Conservation (phyloP, 2,329 filamentous ascomycete genomes). For the Neonectria punicea region DNA sequence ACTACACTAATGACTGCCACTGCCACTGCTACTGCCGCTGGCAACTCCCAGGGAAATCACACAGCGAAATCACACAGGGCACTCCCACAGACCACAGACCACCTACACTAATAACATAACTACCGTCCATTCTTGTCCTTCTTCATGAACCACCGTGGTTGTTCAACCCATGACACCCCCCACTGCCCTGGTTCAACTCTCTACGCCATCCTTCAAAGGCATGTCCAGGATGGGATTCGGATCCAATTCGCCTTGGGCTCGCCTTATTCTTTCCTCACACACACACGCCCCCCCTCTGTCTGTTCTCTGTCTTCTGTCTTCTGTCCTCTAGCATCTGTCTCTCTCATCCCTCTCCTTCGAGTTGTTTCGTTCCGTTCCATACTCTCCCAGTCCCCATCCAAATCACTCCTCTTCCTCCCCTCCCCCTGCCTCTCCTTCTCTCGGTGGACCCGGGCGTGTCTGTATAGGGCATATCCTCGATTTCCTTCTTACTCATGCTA, state of each 20-base stretch:
- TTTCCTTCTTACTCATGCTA: slow-evolving; percentile 35
- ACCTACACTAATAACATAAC: slow-evolving; percentile 12
- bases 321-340: slow-evolving; percentile 3
- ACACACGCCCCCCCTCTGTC: slow-evolving; percentile 20
- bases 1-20: background rate
- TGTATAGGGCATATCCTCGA: slow-evolving; percentile 27
- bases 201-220: slow-evolving; percentile 6
- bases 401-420: slow-evolving; percentile 36
- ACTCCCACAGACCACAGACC: slow-evolving; percentile 11
- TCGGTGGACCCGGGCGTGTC: slow-evolving; percentile 38
- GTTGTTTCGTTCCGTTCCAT: background rate
- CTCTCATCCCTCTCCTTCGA: background rate
- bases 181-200: slow-evolving; percentile 16
- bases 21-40: background rate
- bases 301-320: background rate
- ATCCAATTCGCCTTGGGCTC: slow-evolving; percentile 23
- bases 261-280: slow-evolving; percentile 26
- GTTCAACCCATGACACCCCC: background rate
- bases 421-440: slow-evolving; percentile 30
- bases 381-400: slow-evolving; percentile 29
- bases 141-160: slow-evolving; percentile 4
- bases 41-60: background rate
- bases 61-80: slow-evolving; percentile 16
- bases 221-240: slow-evolving; percentile 8
- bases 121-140: slow-evolving; percentile 9